Conservation (phyloP, 1,284 basidiomycete species). For the Puccinia coronata region DNA sequence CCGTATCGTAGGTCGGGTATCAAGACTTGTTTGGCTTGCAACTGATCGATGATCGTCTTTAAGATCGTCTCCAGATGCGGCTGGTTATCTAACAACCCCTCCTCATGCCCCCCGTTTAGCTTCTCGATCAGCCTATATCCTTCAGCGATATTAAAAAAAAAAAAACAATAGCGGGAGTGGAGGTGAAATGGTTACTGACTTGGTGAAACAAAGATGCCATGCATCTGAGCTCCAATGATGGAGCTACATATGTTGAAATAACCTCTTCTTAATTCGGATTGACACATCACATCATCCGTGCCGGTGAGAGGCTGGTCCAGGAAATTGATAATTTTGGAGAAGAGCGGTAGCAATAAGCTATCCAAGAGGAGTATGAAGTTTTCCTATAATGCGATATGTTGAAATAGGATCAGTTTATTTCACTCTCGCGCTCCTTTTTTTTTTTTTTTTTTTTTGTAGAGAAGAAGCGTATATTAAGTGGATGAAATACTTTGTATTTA, state of each 20-base stretch:
- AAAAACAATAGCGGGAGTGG: conserved; percentile 32
- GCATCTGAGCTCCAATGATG: conserved; percentile 77
- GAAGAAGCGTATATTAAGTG: too few species aligned
- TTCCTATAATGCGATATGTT: conserved; percentile 61
- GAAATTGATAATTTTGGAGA: conserved; percentile 76
- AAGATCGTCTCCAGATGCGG: conserved; percentile 76
- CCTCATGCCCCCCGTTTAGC: too few species aligned
- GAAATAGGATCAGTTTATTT: too few species aligned
- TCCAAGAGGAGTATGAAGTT: conserved; percentile 83
- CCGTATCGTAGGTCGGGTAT: conserved; percentile 75
- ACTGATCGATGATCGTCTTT: conserved; percentile 65
- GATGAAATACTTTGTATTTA: conserved; percentile 73
- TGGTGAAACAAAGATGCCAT: conserved; percentile 80
- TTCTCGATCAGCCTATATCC: too few species aligned
- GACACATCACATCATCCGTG: conserved; percentile 83
- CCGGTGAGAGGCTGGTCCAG: conserved; percentile 80
- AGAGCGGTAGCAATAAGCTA: conserved; percentile 82
- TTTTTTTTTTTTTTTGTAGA: too few species aligned
- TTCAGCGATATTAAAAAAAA: not conserved
- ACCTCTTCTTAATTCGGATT: conserved; percentile 83
- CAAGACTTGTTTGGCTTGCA: conserved; percentile 69
- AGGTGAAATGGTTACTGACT: conserved; percentile 64
- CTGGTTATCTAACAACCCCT: conserved; percentile 69
- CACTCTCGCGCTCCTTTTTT: too few species aligned
- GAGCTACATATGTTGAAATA: conserved; percentile 83